Percentiles rank a stretch among this genome's conserved stretches.
Evolutionary conservation across 371 early-diverging fungal species (phyloP).

Genomic region (Sporodiniella umbellata): DNA sequence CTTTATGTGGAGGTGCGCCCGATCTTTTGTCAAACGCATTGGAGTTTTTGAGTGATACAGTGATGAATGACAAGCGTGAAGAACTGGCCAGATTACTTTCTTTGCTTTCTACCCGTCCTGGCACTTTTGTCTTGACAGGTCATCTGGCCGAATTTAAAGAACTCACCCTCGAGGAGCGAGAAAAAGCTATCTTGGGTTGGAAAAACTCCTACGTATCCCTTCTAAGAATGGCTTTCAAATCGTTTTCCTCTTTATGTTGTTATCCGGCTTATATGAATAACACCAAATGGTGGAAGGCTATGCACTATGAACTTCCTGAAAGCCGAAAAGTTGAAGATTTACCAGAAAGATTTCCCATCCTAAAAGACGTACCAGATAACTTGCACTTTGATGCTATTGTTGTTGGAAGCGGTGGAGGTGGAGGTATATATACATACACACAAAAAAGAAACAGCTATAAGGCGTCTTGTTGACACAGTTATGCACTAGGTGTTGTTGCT

Average conservation of each 20-base stretch:
- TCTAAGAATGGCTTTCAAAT: constrained; percentile 41
- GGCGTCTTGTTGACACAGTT: too few species aligned
- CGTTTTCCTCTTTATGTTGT: constrained; percentile 24
- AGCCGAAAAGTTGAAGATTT: constrained; percentile 12
- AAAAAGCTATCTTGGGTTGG: constrained; percentile 44
- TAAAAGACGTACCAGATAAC: not conserved
- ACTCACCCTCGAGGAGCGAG: constrained; percentile 45
- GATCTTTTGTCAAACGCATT: constrained; percentile 1
- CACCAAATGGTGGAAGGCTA: constrained; percentile 1
- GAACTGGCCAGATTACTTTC: constrained; percentile 29
- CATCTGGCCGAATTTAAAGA: constrained; percentile 44
- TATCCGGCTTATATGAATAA: constrained; percentile 21
- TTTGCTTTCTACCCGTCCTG: constrained; percentile 38
- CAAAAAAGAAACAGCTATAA: too few species aligned
- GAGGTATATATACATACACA: constrained; percentile 24
- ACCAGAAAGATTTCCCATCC: constrained; percentile 22
- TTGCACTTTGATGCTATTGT: constrained; percentile 57
- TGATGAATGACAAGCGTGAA: constrained; percentile 32
- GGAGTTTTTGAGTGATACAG: constrained; percentile 23
- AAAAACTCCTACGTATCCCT: constrained; percentile 44
- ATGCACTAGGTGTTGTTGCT: constrained; percentile 63
- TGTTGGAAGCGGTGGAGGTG: constrained; percentile 72
- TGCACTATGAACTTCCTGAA: constrained; percentile 14
- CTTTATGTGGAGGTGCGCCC: constrained; percentile 4
- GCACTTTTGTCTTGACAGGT: constrained; percentile 58